phyloP scores from a whole-genome alignment of 257 asterid genomes.

The Linderniella brevidens region DNA sequence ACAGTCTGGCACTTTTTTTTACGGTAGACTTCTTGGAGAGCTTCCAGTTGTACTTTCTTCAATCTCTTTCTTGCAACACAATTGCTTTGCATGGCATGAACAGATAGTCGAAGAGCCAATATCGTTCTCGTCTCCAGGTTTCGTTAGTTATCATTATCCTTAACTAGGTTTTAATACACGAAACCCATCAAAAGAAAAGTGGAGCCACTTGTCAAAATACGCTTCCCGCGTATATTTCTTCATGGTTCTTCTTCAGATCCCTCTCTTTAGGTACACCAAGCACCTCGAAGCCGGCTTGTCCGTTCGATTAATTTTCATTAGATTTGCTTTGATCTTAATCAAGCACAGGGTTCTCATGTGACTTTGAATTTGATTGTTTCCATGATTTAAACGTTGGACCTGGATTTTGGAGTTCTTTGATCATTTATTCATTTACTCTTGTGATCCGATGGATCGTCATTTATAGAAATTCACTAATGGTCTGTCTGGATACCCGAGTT shows the following conservation, averaged over 20 bases:
- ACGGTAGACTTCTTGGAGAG: conserved; percentile 63
- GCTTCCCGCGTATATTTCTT: conserved; percentile 50
- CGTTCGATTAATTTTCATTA: background rate
- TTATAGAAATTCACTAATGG: too few relatives aligned
- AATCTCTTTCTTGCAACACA: conserved; percentile 81
- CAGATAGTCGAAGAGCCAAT: too few relatives aligned
- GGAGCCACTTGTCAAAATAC: conserved; percentile 50
- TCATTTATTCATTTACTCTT: too few relatives aligned
- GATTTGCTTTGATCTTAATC: background rate
- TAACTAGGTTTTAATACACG: too few relatives aligned
- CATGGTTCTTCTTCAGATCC: conserved; percentile 65
- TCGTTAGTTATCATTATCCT: too few relatives aligned
- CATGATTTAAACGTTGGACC: too few relatives aligned
- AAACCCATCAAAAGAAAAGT: conserved; percentile 25
- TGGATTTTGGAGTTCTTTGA: too few relatives aligned
- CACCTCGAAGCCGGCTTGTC: background rate
- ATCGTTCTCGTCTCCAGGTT: too few relatives aligned
- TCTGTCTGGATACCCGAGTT: too few relatives aligned
- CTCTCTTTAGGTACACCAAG: conserved; percentile 68
- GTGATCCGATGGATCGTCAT: too few relatives aligned
- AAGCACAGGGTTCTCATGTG: too few relatives aligned
- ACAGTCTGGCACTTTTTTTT: conserved; percentile 85
- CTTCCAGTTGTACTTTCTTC: conserved; percentile 68
- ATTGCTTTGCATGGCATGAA: conserved; percentile 65
- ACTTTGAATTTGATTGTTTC: too few relatives aligned